Base-by-base conservation (phyloP, 805 yeast species). In the Teunomyces kruisii region DNA sequence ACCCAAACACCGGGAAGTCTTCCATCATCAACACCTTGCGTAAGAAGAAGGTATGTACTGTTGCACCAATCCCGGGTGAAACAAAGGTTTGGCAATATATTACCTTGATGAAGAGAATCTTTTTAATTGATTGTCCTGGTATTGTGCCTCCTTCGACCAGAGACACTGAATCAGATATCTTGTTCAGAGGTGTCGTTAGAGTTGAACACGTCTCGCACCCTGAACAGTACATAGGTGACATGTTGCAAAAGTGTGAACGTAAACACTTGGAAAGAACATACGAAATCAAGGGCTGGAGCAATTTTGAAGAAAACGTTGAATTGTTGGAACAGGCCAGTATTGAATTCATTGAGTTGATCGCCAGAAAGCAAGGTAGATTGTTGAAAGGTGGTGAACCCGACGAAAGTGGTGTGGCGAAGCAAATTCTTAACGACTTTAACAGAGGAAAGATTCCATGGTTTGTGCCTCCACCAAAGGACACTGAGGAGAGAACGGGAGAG, bases 71-170 rank as follows among this genome's bases (percentile, higher is more conserved):
- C 58, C 99, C 99, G 26, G 99, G 99, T 65, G 99, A 92, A 65
- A 92, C 99, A 29, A 92, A 92, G 68, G 97, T 92, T 37, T 92
- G 99, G 99, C 99, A 92, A 74, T 92, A 92, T 72, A 91, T 92
- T 58, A 91, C 99, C 3, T 75, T 92, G 57, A 92, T 94, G 97
- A 92, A 92, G 76, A 80, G 92, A 54, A 92, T 92, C 42, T 92
- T 91, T 69, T 74, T 92, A 58, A 94, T 92, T 59, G 99, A 92
- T 70, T 94, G 99, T 75, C 99, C 99, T 2, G 99, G 99, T 70
- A 92, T 92, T 61, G 99, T 92, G 15, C 99, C 99, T 8, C 99
- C 99, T 22, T 86, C 95, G 13, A 64, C 83, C 24, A 89, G 84
- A 58, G 99, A 94, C 64, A 69, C 92, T 1, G 96, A 89, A 63